A percentile compares a stretch with the other conserved stretches of the same genome.
These are phyloP conservation scores for Mortierella sp. DNA, from an alignment of 371 early-diverging fungal species.

Conservation along the genomic window DNA sequence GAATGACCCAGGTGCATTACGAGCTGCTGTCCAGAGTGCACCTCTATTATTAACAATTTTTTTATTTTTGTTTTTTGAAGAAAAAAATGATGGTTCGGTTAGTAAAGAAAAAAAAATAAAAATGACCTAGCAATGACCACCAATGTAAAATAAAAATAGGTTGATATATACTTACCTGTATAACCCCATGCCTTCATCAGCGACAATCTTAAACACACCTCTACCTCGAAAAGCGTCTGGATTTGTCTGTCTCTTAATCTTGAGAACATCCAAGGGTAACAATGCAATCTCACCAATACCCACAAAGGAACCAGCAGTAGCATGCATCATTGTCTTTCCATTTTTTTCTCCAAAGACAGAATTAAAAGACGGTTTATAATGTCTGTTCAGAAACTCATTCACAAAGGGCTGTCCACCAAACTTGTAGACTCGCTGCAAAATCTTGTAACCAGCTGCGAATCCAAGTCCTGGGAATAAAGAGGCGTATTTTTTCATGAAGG, in stretches of 20 bases:
- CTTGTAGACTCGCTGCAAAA: conserved; percentile 96
- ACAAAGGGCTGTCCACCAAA: conserved; percentile 98
- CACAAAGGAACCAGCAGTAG: conserved; percentile 96
- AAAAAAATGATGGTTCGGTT: no score
- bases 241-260: conserved; percentile 98
- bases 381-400: conserved; percentile 88
- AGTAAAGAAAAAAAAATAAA: conserved; percentile 4
- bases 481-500: conserved; percentile 84
- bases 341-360: conserved; percentile 91
- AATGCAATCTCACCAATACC: conserved; percentile 98
- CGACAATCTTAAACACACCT: conserved; percentile 82
- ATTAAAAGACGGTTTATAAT: conserved; percentile 83
- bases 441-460: conserved; percentile 97
- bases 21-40: conserved; percentile 96
- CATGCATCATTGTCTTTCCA: conserved; percentile 96
- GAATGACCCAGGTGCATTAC: conserved; percentile 98
- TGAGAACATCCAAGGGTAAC: conserved; percentile 95
- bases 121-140: neutral
- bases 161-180: conserved; percentile 76
- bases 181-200: conserved; percentile 92
- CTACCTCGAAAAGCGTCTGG: conserved; percentile 91
- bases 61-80: no score
- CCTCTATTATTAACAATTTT: conserved; percentile 72
- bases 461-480: conserved; percentile 98
- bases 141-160: no score